Conservation (phyloP, 2,329 filamentous ascomycete genomes). For the Ophiostoma populinum region DNA sequence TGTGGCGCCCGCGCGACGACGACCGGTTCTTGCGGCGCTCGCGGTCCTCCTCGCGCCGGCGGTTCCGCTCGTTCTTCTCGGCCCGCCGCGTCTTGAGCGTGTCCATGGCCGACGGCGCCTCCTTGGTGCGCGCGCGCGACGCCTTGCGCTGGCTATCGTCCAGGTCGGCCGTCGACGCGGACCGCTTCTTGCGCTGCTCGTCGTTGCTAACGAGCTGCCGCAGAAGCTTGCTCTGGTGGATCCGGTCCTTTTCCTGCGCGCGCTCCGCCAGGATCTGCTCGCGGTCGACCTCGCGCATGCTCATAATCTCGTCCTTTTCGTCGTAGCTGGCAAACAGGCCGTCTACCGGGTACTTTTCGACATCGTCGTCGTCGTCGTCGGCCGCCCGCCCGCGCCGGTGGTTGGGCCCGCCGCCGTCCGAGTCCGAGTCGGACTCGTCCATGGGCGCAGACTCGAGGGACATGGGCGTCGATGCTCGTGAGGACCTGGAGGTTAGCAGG, state of each 20-base stretch:
- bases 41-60: constrained; percentile 45
- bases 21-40: constrained; percentile 37
- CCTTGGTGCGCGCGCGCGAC: constrained; percentile 53
- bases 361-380: constrained; percentile 31
- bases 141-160: constrained; percentile 64
- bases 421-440: constrained; percentile 77
- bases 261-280: constrained; percentile 83
- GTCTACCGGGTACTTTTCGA: constrained; percentile 67
- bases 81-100: constrained; percentile 41
- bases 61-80: constrained; percentile 46
- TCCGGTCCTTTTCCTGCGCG: constrained; percentile 62
- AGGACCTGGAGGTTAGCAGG: constrained; percentile 38
- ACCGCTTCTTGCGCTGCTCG: constrained; percentile 57
- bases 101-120: constrained; percentile 59
- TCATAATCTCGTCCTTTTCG: constrained; percentile 66
- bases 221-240: constrained; percentile 66
- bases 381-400: constrained; percentile 3
- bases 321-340: constrained; percentile 61
- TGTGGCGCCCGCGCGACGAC: constrained; percentile 16
- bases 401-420: constrained; percentile 31
- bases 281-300: constrained; percentile 75
- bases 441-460: constrained; percentile 73
- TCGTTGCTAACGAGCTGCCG: constrained; percentile 55
- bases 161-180: constrained; percentile 59
- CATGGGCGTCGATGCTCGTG: constrained; percentile 48